These are phyloP conservation scores for Cystobasidium onofrii DNA, from an alignment of 768 basidiomycete genomes.

Conservation along the genomic window DNA sequence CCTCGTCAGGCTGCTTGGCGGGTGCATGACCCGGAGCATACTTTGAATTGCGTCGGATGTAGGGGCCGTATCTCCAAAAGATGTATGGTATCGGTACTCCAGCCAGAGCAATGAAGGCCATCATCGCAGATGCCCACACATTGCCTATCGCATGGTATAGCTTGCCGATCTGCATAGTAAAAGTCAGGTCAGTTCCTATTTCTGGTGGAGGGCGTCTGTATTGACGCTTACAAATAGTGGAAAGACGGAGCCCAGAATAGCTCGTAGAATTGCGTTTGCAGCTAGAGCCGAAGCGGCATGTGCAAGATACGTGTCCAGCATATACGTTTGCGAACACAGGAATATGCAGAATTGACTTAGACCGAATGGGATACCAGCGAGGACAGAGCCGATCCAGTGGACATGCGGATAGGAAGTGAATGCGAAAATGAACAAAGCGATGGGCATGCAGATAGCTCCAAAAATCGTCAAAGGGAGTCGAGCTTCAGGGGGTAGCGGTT, in stretches of 20 bases:
- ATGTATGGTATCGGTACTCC: slow-evolving; percentile 35
- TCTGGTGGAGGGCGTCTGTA: background rate
- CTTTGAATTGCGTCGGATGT: slow-evolving; percentile 35
- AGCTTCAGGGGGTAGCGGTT: slow-evolving; percentile 11
- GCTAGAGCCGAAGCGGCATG: slow-evolving; percentile 40
- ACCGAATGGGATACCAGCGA: slow-evolving; percentile 59
- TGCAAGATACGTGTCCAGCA: slow-evolving; percentile 36
- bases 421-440: slow-evolving; percentile 46
- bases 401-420: slow-evolving; percentile 42
- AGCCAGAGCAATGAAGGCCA: slow-evolving; percentile 37
- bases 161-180: background rate
- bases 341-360: slow-evolving; percentile 1
- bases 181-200: too few species aligned
- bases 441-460: slow-evolving; percentile 41
- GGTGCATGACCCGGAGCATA: slow-evolving; percentile 35
- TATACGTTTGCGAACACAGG: slow-evolving; percentile 34
- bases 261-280: slow-evolving; percentile 42
- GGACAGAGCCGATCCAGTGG: slow-evolving; percentile 46
- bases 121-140: slow-evolving; percentile 40
- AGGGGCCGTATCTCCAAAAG: slow-evolving; percentile 37
- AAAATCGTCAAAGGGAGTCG: slow-evolving; percentile 39
- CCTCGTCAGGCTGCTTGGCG: background rate
- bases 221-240: slow-evolving; percentile 17
- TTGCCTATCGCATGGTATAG: slow-evolving; percentile 41
- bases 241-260: slow-evolving; percentile 37